Conservation (phyloP, 805 yeast species). For the Cyberlindnera maritima region DNA sequence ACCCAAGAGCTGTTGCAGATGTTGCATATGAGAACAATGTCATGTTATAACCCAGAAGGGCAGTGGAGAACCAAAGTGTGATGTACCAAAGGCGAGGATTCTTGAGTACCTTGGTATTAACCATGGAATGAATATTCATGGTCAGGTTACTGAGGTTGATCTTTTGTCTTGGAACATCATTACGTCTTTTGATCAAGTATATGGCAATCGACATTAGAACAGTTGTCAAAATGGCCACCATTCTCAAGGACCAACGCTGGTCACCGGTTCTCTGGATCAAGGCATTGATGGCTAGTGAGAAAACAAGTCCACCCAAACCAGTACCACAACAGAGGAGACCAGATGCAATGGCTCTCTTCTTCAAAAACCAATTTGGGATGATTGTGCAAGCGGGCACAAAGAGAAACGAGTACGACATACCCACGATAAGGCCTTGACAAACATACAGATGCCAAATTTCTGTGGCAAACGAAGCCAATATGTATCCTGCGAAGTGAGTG, state of each 20-base stretch:
- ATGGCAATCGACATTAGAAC: conserved; percentile 37
- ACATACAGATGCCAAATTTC: conserved; percentile 63
- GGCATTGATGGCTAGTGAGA: conserved; percentile 40
- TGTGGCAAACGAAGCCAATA: conserved; percentile 59
- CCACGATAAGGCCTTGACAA: conserved; percentile 66
- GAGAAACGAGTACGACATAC: conserved; percentile 49
- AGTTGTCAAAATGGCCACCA: conserved; percentile 41
- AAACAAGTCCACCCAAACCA: conserved; percentile 50
- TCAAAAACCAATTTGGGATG: conserved; percentile 69
- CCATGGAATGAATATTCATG: conserved; percentile 32
- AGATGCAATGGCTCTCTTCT: conserved; percentile 53
- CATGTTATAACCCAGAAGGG: conserved; percentile 40
- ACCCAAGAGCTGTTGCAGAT: conserved; percentile 47
- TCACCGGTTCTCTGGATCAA: conserved; percentile 41
- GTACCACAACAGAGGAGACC: conserved; percentile 50
- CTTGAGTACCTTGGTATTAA: conserved; percentile 30
- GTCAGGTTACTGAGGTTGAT: conserved; percentile 8
- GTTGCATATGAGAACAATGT: conserved; percentile 45
- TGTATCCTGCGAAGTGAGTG: conserved; percentile 50
- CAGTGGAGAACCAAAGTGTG: conserved; percentile 37
- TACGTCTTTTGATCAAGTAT: conserved; percentile 33
- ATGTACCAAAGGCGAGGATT: conserved; percentile 32
- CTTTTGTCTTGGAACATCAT: conserved; percentile 23
- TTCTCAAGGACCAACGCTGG: conserved; percentile 47
- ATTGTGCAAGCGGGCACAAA: conserved; percentile 58